phyloP scores from a whole-genome alignment of 257 asterid genomes.

The Sherardia arvensis region DNA sequence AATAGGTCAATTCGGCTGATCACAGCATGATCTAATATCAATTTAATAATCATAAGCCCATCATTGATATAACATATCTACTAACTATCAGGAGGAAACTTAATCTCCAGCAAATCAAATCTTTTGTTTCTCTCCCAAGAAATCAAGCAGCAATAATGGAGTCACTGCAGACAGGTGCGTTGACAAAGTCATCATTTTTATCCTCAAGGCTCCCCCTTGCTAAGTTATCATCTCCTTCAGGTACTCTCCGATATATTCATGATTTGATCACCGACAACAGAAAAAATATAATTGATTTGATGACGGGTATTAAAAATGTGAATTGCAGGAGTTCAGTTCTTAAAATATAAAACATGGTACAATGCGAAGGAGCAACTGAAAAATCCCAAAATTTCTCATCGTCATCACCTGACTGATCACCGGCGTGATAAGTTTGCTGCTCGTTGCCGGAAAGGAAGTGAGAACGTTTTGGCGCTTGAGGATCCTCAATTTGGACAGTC shows the following conservation, averaged over 20 bases:
- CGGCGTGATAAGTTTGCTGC: conserved; percentile 19
- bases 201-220: neutral
- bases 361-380: conserved; percentile 17
- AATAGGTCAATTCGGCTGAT: no score
- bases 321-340: conserved; percentile 20
- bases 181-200: conserved; percentile 35
- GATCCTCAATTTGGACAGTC: conserved; percentile 58
- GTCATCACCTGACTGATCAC: conserved; percentile 17
- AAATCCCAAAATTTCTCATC: conserved; percentile 23
- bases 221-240: conserved; percentile 27
- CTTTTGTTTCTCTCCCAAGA: neutral
- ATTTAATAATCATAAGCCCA: no score
- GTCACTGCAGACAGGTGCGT: conserved; percentile 38
- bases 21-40: no score
- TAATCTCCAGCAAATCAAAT: neutral
- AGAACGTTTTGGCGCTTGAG: conserved; percentile 26
- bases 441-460: conserved; percentile 13
- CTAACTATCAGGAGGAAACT: neutral
- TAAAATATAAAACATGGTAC: conserved; percentile 38
- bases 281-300: no score
- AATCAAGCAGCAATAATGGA: conserved; percentile 30
- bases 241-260: conserved; percentile 26
- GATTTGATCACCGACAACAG: no score
- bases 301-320: no score
- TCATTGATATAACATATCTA: no score